These are phyloP conservation scores for Paxillus involutus DNA, from an alignment of 768 basidiomycete genomes.

Conservation along the genomic window DNA sequence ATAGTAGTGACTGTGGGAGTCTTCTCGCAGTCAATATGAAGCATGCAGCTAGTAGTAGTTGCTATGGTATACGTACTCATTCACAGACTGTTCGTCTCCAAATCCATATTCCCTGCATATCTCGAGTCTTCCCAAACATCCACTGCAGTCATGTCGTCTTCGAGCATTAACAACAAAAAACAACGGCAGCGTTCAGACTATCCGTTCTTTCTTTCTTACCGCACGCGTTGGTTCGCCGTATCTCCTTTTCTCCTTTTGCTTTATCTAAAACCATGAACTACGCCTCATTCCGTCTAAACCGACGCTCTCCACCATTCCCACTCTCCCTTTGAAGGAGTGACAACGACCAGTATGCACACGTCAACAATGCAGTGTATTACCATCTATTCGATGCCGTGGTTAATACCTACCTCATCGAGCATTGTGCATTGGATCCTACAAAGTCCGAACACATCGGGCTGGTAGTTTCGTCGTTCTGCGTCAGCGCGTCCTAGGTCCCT, in stretches of 20 bases:
- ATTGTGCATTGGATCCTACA: constrained; percentile 56
- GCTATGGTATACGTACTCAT: no score
- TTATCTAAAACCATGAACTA: background rate
- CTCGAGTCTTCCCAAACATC: no score
- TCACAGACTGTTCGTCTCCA: no score
- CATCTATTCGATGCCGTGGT: constrained; percentile 81
- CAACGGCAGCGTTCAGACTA: constrained; percentile 52
- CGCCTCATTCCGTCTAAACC: background rate
- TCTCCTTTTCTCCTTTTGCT: background rate
- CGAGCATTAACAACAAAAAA: constrained; percentile 29
- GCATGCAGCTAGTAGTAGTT: no score
- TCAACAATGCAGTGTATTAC: constrained; percentile 82
- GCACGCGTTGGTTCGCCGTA: constrained; percentile 61
- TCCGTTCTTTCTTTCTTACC: constrained; percentile 56
- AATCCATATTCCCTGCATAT: no score
- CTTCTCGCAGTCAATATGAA: no score
- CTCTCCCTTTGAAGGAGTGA: constrained; percentile 59
- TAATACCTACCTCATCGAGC: constrained; percentile 73
- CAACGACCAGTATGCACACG: constrained; percentile 82
- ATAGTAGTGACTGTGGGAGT: no score
- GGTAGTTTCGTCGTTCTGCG: constrained; percentile 73
- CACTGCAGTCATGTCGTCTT: background rate
- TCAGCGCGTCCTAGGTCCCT: no score
- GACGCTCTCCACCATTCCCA: background rate
- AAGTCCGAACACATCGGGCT: constrained; percentile 62